These are phyloP conservation scores for Brassica cretica DNA, from an alignment of 345 rosid genomes.

Conservation along the genomic window DNA sequence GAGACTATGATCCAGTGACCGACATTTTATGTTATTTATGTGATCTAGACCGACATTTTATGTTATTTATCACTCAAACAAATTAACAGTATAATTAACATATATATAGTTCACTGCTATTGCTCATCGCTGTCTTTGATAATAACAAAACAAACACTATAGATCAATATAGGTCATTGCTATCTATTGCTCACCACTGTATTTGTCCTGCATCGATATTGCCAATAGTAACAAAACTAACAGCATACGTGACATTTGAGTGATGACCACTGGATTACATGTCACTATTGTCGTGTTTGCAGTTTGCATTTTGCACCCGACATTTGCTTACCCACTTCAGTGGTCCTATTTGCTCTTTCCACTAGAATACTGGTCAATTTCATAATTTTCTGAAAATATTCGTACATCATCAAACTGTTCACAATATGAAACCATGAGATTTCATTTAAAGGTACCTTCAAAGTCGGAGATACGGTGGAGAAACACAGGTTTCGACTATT, in stretches of 20 bases:
- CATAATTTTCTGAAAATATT: slow-evolving; percentile 19
- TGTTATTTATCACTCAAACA: neutral
- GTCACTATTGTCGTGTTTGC: slow-evolving; percentile 30
- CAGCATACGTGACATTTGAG: neutral
- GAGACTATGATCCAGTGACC: neutral
- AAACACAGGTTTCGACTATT: no score
- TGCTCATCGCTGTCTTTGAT: slow-evolving; percentile 12
- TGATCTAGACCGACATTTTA: neutral
- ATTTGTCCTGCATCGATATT: neutral
- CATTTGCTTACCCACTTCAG: slow-evolving; percentile 35
- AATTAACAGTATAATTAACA: neutral
- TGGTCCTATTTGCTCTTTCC: slow-evolving; percentile 36
- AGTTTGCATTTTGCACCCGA: slow-evolving; percentile 32
- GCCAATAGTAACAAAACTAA: slow-evolving; percentile 7
- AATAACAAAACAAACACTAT: neutral
- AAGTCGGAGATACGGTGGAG: no score
- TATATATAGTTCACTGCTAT: neutral
- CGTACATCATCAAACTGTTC: slow-evolving; percentile 19
- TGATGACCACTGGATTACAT: slow-evolving; percentile 19
- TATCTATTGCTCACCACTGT: slow-evolving; percentile 13
- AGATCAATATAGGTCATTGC: neutral
- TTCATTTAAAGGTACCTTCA: neutral
- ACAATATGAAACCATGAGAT: slow-evolving; percentile 5
- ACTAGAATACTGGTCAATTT: slow-evolving; percentile 29
- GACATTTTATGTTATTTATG: neutral